A percentile compares a stretch with the other conserved stretches of the same genome.
Conservation (phyloP, 139 green algal genomes). For the Auxenochlorella pyrenoidosa region DNA sequence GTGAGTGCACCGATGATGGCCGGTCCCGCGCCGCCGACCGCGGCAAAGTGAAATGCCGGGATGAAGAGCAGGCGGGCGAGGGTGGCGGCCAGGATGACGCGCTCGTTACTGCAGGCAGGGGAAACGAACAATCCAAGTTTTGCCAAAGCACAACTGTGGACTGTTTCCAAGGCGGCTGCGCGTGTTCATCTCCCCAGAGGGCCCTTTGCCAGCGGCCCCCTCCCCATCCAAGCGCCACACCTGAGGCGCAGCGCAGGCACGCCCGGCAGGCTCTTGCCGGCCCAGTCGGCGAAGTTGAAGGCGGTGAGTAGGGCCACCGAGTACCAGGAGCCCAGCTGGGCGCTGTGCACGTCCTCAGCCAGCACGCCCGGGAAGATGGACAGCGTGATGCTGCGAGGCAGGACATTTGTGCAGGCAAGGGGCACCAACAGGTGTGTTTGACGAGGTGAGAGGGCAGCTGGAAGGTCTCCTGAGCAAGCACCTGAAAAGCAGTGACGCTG, state of each 20-base stretch:
- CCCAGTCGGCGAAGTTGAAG: slow-evolving; percentile 82
- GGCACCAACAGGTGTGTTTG: background rate
- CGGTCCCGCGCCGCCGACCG: background rate
- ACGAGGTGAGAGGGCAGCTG: too few species aligned
- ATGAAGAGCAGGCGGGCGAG: slow-evolving; percentile 60
- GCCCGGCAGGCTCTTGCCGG: slow-evolving; percentile 68
- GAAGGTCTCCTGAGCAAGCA: too few species aligned
- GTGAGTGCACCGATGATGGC: slow-evolving; percentile 45
- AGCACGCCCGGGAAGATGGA: slow-evolving; percentile 93
- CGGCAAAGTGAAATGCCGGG: slow-evolving; percentile 57
- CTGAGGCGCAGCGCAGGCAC: background rate
- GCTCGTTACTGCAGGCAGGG: slow-evolving; percentile 6
- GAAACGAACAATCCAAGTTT: too few species aligned
- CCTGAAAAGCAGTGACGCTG: too few species aligned
- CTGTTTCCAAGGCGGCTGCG: too few species aligned
- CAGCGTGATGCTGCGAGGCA: slow-evolving; percentile 63
- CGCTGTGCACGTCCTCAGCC: slow-evolving; percentile 81
- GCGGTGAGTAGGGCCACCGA: slow-evolving; percentile 78
- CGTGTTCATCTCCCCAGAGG: too few species aligned
- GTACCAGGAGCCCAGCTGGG: slow-evolving; percentile 85
- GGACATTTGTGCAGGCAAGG: background rate
- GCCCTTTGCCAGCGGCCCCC: too few species aligned
- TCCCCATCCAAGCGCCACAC: background rate
- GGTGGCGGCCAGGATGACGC: background rate
- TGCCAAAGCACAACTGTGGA: too few species aligned